These are phyloP conservation scores for Wickerhamomyces ciferrii DNA, from an alignment of 805 yeast species.

Conservation along the genomic window DNA sequence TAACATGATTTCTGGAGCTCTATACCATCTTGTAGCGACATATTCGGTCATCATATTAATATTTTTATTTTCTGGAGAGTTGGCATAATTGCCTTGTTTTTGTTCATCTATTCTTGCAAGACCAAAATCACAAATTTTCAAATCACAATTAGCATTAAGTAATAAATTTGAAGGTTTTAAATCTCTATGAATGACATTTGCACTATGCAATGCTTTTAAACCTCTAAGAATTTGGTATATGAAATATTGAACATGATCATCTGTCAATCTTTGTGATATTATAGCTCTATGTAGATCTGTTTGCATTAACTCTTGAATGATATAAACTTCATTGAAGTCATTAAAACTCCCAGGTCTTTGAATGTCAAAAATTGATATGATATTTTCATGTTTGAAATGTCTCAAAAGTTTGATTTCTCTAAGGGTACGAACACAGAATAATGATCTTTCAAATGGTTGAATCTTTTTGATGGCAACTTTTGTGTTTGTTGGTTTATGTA, in stretches of 20 bases:
- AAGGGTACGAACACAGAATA: constrained; percentile 84
- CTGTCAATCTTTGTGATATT: constrained; percentile 74
- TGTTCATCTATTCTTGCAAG: constrained; percentile 51
- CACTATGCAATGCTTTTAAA: constrained; percentile 83
- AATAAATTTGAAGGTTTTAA: constrained; percentile 85
- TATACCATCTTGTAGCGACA: constrained; percentile 96
- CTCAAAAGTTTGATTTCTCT: constrained; percentile 85
- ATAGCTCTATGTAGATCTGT: constrained; percentile 82
- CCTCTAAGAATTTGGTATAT: constrained; percentile 89
- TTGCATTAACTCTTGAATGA: constrained; percentile 85
- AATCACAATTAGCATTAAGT: constrained; percentile 87
- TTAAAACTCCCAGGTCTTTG: constrained; percentile 79
- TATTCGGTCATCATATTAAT: constrained; percentile 90
- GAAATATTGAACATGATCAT: constrained; percentile 92
- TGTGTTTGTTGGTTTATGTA: constrained; percentile 79
- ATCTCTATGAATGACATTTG: constrained; percentile 93
- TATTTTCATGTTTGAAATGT: constrained; percentile 92
- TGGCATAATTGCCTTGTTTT: constrained; percentile 27
- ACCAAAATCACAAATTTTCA: constrained; percentile 93
- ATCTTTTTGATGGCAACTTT: constrained; percentile 95
- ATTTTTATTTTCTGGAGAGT: constrained; percentile 57
- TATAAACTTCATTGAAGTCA: constrained; percentile 78
- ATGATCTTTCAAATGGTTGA: constrained; percentile 83
- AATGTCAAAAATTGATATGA: constrained; percentile 82
- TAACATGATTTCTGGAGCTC: constrained; percentile 97